These are phyloP conservation scores for Stagonosporopsis cucurbitacearum DNA, from an alignment of 2,329 filamentous ascomycete species.

Conservation along the genomic window DNA sequence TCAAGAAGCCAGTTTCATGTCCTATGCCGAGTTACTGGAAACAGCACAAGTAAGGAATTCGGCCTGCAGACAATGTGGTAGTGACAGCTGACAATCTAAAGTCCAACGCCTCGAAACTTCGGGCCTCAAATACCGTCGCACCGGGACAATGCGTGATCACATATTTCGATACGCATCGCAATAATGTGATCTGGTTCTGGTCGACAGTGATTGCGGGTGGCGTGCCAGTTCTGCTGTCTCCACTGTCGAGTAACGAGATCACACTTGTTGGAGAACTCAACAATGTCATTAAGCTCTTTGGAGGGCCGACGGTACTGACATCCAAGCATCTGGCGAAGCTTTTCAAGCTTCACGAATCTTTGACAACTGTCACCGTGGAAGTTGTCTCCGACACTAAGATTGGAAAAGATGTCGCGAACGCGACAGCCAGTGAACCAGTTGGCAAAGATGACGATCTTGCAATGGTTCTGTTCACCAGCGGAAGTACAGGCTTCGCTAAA, in stretches of 20 bases:
- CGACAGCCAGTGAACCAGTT: not conserved
- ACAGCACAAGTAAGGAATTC: slow-evolving; percentile 3
- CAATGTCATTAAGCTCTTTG: slow-evolving; percentile 13
- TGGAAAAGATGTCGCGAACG: not conserved
- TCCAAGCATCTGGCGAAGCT: slow-evolving; percentile 2
- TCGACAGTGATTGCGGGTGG: slow-evolving; percentile 11
- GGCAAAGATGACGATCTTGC: slow-evolving; percentile 17
- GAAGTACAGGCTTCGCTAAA: slow-evolving; percentile 60
- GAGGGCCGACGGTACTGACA: slow-evolving; percentile 4
- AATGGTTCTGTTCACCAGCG: slow-evolving; percentile 59
- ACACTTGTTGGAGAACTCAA: slow-evolving; percentile 8
- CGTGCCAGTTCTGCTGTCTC: slow-evolving; percentile 15
- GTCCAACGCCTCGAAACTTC: slow-evolving; percentile 11
- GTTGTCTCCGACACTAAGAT: not conserved
- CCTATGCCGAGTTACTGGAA: slow-evolving; percentile 4
- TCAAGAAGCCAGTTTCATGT: not conserved
- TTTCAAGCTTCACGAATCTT: not conserved
- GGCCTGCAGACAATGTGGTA: too few species aligned
- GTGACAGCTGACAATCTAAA: not conserved
- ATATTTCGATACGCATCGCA: slow-evolving; percentile 18
- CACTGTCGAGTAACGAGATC: slow-evolving; percentile 14
- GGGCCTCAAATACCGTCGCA: not conserved
- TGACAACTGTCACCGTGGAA: slow-evolving; percentile 6
- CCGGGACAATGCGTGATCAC: slow-evolving; percentile 3
- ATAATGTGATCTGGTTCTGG: slow-evolving; percentile 23